Base-by-base conservation (phyloP, 495 filamentous ascomycete genomes). In the Tuber calosporum region DNA sequence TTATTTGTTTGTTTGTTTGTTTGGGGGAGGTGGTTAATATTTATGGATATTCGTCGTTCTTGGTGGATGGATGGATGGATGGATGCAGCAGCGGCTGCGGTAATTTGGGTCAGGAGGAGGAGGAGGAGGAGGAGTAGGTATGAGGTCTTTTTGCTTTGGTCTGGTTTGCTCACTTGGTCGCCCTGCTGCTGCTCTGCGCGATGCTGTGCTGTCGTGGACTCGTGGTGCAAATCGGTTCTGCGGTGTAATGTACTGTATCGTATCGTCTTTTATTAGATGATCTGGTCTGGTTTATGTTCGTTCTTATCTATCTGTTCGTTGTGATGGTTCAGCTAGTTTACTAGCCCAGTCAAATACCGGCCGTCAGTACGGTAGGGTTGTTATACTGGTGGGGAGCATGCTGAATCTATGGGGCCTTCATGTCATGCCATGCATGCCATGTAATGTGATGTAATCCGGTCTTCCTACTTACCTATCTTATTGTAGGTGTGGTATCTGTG, bases 181-280 rank as follows among this genome's bases (percentile, higher is more conserved):
- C 53, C 30, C n/a, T 62, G 53, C 53, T 62, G 48, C 48, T 58
- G n/a, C 48, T 58, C 48, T 26, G 48, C 26, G 53, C 53, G 26
- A 62, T 62, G 53, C 19, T 15, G 26, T 34, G 53, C 53, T 62
- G 53, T 62, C 13, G 53, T 62, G 26, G 53, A 34, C 26, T 62
- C 53, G 53, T 62, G 53, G 53, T 62, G 53, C 53, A 62, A 62
- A 62, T 62, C 53, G 53, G 53, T 62, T 62, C 53, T 62, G 53
- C 19, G 9, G 8, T 30, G 26, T 26, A 62, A 34, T 62, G 53
- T 26, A 62, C 13, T 34, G n/a, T 34, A 62, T 62, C 53, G 53
- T 19, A 62, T 62, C 26, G 53, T 34, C 53, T 62, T 62, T 34
- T 17, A 34, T 34, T 62, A 62, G 53, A 34, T 34, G 26, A 26